phyloP scores from a whole-genome alignment of 345 rosid genomes.

The Anacardium occidentale region DNA sequence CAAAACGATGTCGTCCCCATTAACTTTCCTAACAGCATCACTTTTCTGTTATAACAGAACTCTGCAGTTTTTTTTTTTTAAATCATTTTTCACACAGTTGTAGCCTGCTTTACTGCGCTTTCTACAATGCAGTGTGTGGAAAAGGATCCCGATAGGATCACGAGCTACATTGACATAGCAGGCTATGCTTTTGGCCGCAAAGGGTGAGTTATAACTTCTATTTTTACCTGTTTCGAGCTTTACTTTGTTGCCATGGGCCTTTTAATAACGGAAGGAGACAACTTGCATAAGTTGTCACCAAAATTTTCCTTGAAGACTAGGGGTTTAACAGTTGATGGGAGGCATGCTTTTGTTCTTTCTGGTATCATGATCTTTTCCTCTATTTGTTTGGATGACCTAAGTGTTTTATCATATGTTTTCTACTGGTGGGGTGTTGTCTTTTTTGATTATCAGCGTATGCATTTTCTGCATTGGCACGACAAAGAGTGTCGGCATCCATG shows the following conservation, averaged over 20 bases:
- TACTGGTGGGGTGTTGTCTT: slow-evolving; percentile 44
- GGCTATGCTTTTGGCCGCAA: slow-evolving; percentile 41
- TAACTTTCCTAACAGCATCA: too few relatives aligned
- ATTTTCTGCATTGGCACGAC: slow-evolving; percentile 36
- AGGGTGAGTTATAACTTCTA: slow-evolving; percentile 39
- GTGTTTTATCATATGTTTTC: slow-evolving; percentile 49
- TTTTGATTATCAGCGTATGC: slow-evolving; percentile 34
- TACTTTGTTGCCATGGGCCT: slow-evolving; percentile 49
- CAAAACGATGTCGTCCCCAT: too few relatives aligned
- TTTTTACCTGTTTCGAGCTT: slow-evolving; percentile 40
- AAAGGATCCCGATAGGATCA: slow-evolving; percentile 25
- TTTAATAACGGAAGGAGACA: slow-evolving; percentile 48
- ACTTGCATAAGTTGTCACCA: slow-evolving; percentile 41
- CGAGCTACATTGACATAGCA: slow-evolving; percentile 37
- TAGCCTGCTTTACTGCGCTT: slow-evolving; percentile 38
- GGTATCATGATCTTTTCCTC: slow-evolving; percentile 40
- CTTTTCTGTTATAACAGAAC: too few relatives aligned
- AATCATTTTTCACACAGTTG: too few relatives aligned
- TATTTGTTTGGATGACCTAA: slow-evolving; percentile 36
- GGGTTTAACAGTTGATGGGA: slow-evolving; percentile 29
- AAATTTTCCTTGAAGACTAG: slow-evolving; percentile 29
- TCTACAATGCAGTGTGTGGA: slow-evolving; percentile 41
- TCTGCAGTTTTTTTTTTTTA: too few relatives aligned
- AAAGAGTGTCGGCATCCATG: slow-evolving; percentile 34
- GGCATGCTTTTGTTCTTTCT: slow-evolving; percentile 31